Percentiles rank a stretch among this genome's conserved stretches.
phyloP scores from a whole-genome alignment of 139 green algal species.

The Auxenochlorella pyrenoidosa region DNA sequence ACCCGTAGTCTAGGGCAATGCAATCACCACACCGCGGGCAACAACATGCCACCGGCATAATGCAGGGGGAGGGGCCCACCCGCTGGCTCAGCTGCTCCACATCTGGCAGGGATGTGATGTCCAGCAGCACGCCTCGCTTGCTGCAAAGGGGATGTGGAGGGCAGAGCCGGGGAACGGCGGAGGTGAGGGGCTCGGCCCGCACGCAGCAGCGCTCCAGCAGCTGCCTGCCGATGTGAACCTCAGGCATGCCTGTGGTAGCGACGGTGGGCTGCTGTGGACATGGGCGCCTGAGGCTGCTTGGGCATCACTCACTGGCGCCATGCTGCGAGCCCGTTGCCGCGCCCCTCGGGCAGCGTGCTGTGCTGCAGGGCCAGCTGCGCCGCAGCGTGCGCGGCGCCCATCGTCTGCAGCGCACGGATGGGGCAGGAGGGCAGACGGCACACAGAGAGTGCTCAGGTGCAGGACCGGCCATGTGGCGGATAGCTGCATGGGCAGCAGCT shows the following conservation, averaged over 20 bases:
- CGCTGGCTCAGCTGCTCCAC: slow-evolving; percentile 62
- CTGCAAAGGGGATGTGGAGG: not conserved
- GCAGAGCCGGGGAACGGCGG: not conserved
- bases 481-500: too few relatives aligned
- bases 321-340: not conserved
- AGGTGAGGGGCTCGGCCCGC: not conserved
- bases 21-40: too few relatives aligned
- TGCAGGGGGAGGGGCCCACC: not conserved
- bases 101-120: slow-evolving; percentile 79
- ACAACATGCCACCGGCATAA: not conserved
- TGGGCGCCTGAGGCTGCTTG: too few relatives aligned
- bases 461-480: too few relatives aligned
- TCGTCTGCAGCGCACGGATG: slow-evolving; percentile 20
- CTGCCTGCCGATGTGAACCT: too few relatives aligned
- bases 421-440: too few relatives aligned
- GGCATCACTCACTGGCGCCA: slow-evolving; percentile 9
- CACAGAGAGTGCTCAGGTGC: too few relatives aligned
- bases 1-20: too few relatives aligned
- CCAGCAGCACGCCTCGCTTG: slow-evolving; percentile 71
- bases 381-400: slow-evolving; percentile 16
- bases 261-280: too few relatives aligned
- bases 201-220: not conserved
- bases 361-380: slow-evolving; percentile 14
- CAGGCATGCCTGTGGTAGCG: too few relatives aligned
- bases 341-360: slow-evolving; percentile 26